Conservation (phyloP, 768 basidiomycete genomes). For the Suillus clintonianus region DNA sequence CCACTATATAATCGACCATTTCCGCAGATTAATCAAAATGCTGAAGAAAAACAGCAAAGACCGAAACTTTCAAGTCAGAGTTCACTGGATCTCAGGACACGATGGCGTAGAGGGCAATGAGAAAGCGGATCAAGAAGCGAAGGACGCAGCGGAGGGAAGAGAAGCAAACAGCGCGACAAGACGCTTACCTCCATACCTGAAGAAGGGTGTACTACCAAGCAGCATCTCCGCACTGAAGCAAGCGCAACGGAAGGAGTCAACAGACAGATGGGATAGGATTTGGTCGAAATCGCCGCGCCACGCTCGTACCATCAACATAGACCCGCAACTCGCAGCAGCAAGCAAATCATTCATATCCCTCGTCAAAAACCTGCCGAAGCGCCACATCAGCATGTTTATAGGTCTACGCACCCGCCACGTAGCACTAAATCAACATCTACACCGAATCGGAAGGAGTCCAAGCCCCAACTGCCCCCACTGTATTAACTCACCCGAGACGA, state of each 20-base stretch:
- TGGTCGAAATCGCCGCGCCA: conserved; percentile 3
- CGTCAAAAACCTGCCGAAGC: conserved; percentile 2
- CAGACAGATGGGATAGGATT: not conserved
- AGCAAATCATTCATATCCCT: conserved; percentile 6
- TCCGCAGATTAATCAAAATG: not conserved
- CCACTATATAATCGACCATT: conserved; percentile 1
- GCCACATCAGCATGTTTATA: conserved; percentile 22
- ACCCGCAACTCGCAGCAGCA: not conserved
- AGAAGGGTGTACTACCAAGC: not conserved
- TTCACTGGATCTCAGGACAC: conserved; percentile 4
- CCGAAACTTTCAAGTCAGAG: not conserved
- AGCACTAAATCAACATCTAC: conserved; percentile 32
- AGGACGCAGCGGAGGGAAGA: conserved; percentile 13
- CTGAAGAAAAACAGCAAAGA: not conserved
- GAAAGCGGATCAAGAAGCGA: conserved; percentile 22
- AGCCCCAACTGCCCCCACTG: conserved; percentile 30
- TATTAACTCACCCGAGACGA: conserved; percentile 21
- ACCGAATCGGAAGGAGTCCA: conserved; percentile 23
- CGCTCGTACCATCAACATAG: not conserved
- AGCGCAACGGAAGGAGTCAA: not conserved
- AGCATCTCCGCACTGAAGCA: not conserved
- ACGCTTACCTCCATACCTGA: not conserved
- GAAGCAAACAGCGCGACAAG: not conserved
- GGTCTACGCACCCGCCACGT: conserved; percentile 36
- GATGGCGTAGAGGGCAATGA: conserved; percentile 17